phyloP scores from a whole-genome alignment of 177 flowering plant genomes.

The Telopea speciosissima region DNA sequence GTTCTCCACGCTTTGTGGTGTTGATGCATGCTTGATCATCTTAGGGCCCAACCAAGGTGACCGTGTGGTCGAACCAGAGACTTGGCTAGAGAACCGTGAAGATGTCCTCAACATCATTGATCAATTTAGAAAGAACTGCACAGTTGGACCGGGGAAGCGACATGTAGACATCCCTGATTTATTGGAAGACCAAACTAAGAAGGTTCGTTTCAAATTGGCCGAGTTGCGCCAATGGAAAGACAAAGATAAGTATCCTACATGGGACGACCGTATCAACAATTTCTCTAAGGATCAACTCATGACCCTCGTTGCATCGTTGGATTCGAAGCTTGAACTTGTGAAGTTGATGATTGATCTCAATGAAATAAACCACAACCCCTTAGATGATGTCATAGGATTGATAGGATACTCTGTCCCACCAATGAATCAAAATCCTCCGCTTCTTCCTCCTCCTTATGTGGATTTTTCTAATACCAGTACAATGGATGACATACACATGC shows the following conservation, averaged over 20 bases:
- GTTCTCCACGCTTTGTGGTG: constrained; percentile 21
- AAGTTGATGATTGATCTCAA: neutral
- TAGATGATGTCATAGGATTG: too few relatives aligned
- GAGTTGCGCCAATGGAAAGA: constrained; percentile 3
- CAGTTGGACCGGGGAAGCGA: neutral
- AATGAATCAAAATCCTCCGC: too few relatives aligned
- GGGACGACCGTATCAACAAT: constrained; percentile 13
- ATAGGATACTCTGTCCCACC: neutral
- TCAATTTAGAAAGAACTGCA: neutral
- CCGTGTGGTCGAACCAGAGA: neutral
- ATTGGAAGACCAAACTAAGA: constrained; percentile 7
- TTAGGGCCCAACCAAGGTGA: constrained; percentile 10
- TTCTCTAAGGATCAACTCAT: constrained; percentile 6
- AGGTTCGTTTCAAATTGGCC: constrained; percentile 5
- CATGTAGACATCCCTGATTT: constrained; percentile 1
- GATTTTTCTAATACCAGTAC: too few relatives aligned
- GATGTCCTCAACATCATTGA: constrained; percentile 14
- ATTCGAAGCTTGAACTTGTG: constrained; percentile 1
- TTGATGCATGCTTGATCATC: constrained; percentile 24
- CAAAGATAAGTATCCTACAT: constrained; percentile 2
- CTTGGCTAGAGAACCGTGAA: constrained; percentile 16
- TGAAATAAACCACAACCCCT: neutral
- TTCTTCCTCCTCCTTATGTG: too few relatives aligned
- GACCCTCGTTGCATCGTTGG: neutral
- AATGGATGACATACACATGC: too few relatives aligned